Conservation (phyloP, 1,284 basidiomycete species). For the Pisolithus thermaeus region DNA sequence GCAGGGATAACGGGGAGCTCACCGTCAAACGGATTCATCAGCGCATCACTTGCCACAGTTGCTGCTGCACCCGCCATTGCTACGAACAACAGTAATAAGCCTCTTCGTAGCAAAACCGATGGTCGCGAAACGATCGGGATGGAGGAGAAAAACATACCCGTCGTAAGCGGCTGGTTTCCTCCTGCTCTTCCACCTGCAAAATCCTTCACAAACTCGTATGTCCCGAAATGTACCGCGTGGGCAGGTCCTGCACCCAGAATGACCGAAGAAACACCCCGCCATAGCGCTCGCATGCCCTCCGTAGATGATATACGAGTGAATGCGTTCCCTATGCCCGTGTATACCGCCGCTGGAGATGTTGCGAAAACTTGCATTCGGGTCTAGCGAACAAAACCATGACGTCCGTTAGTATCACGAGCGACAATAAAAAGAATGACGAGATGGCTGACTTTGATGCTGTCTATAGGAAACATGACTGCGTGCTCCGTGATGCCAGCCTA, state of each 20-base stretch:
- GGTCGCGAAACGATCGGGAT: not conserved
- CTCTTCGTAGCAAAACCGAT: not conserved
- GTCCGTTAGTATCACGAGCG: not conserved
- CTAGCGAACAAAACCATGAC: slow-evolving; percentile 36
- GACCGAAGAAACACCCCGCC: slow-evolving; percentile 97
- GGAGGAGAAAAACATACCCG: slow-evolving; percentile 50
- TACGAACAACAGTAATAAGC: slow-evolving; percentile 24
- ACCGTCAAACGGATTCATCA: slow-evolving; percentile 99
- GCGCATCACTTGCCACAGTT: slow-evolving; percentile 91
- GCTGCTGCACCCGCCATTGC: slow-evolving; percentile 93
- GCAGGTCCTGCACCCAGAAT: slow-evolving; percentile 97
- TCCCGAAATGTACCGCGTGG: slow-evolving; percentile 97
- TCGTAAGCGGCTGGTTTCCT: slow-evolving; percentile 79
- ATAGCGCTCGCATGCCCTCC: slow-evolving; percentile 87
- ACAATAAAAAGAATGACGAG: slow-evolving; percentile 1
- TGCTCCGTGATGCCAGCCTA: slow-evolving; percentile 99
- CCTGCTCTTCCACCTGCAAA: slow-evolving; percentile 77
- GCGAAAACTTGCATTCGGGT: slow-evolving; percentile 99
- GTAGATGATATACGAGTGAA: slow-evolving; percentile 88
- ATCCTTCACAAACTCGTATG: slow-evolving; percentile 94
- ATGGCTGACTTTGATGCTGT: slow-evolving; percentile 88
- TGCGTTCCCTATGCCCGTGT: slow-evolving; percentile 86
- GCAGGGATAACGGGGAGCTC: slow-evolving; percentile 25
- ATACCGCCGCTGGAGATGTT: slow-evolving; percentile 75
- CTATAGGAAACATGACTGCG: slow-evolving; percentile 97